Evolutionary conservation across 345 rosid genomes (phyloP).

Genomic region (Reutealis trisperma): DNA sequence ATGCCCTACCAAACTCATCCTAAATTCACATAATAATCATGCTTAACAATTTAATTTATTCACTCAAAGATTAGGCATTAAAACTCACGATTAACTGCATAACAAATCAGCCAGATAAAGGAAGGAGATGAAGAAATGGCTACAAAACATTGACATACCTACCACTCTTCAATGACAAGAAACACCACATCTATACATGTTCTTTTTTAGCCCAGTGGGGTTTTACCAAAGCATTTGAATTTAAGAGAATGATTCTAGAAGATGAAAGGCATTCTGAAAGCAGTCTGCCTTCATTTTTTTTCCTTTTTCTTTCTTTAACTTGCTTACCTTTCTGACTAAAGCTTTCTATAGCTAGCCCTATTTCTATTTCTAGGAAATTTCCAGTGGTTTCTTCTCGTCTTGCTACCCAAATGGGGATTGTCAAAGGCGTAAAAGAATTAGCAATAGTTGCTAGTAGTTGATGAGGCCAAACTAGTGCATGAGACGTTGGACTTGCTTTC

Average conservation of each 20-base stretch:
- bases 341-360: not conserved
- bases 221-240: not conserved
- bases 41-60: too few species aligned
- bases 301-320: not conserved
- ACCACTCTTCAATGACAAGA: not conserved
- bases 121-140: not conserved
- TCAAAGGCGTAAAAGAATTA: not conserved
- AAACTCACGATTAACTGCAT: too few species aligned
- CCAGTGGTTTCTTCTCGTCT: not conserved
- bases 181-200: not conserved
- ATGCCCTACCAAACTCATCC: too few species aligned
- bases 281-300: not conserved
- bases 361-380: not conserved
- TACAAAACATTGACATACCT: not conserved
- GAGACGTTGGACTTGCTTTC: not conserved
- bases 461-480: not conserved
- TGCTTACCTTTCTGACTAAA: not conserved
- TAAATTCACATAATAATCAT: too few species aligned
- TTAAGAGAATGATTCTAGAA: not conserved
- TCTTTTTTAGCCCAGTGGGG: not conserved
- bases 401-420: not conserved
- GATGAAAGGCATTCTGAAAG: not conserved
- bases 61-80: too few species aligned
- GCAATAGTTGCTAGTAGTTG: not conserved
- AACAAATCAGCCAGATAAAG: too few species aligned